Evolutionary conservation across 2,329 filamentous ascomycete genomes (phyloP).

Genomic region (Colletotrichum tropicale): DNA sequence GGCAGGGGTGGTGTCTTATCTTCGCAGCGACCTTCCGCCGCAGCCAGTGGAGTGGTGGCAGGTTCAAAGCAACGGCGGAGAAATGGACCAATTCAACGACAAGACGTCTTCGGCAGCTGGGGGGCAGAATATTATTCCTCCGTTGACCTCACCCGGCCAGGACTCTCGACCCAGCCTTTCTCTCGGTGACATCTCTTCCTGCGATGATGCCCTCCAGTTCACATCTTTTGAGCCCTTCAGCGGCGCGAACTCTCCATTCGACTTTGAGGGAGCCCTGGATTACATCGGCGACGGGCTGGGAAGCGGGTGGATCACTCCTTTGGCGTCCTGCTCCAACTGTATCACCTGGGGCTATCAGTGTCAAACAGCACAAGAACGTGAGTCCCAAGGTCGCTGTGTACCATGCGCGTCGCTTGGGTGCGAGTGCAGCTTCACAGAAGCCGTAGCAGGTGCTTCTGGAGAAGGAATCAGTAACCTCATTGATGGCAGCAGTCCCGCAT

Average conservation of each 20-base stretch:
- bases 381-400: neutral
- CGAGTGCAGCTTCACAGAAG: neutral
- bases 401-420: conserved; percentile 5
- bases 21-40: neutral
- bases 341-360: conserved; percentile 13
- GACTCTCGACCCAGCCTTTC: neutral
- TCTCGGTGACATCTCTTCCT: neutral
- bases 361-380: neutral
- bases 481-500: neutral
- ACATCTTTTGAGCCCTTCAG: neutral
- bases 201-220: neutral
- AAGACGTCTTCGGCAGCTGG: neutral
- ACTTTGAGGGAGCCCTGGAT: neutral
- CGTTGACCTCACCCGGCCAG: neutral
- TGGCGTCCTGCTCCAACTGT: conserved; percentile 1
- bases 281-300: neutral
- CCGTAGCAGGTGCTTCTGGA: neutral
- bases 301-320: neutral
- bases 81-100: neutral
- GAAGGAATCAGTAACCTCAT: neutral
- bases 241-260: neutral
- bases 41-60: neutral
- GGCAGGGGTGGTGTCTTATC: neutral
- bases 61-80: neutral
- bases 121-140: neutral